Evolutionary conservation across 768 basidiomycete genomes (phyloP).

Genomic region (Kockovaella imperatae): DNA sequence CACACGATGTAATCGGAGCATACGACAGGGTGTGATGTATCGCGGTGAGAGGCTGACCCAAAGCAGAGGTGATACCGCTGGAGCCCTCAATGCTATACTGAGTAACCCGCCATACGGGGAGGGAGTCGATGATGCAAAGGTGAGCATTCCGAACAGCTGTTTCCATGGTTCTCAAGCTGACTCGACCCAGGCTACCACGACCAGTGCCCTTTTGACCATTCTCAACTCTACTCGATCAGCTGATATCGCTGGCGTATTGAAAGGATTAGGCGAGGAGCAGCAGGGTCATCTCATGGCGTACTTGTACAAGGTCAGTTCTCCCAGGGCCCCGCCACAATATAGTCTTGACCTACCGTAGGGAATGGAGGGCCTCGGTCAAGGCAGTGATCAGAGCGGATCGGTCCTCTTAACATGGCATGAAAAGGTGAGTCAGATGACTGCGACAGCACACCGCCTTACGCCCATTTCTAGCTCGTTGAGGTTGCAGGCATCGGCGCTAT

Average conservation of each 20-base stretch:
- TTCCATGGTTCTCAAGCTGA: neutral
- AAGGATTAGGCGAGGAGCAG: constrained; percentile 49
- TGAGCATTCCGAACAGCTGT: constrained; percentile 37
- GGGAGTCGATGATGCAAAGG: constrained; percentile 83
- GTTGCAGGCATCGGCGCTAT: constrained; percentile 91
- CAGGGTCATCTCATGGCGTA: constrained; percentile 92
- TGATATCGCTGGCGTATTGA: constrained; percentile 71
- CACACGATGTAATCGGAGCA: neutral
- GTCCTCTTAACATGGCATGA: constrained; percentile 87
- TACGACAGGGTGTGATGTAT: neutral
- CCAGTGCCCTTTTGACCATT: constrained; percentile 73
- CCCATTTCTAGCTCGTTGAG: constrained; percentile 65
- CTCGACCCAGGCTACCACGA: constrained; percentile 45
- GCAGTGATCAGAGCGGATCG: constrained; percentile 56
- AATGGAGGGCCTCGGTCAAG: constrained; percentile 62
- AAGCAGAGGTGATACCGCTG: constrained; percentile 64
- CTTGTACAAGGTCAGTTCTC: constrained; percentile 62
- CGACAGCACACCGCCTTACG: neutral
- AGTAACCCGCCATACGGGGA: constrained; percentile 82
- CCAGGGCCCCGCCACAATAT: neutral
- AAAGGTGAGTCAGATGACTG: constrained; percentile 56
- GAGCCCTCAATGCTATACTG: constrained; percentile 63
- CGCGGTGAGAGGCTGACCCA: neutral
- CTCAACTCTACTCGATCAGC: constrained; percentile 88
- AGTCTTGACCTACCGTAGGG: constrained; percentile 47